Conservation (phyloP, 1,284 basidiomycete species). For the Mycosarcoma mackinlayi region DNA sequence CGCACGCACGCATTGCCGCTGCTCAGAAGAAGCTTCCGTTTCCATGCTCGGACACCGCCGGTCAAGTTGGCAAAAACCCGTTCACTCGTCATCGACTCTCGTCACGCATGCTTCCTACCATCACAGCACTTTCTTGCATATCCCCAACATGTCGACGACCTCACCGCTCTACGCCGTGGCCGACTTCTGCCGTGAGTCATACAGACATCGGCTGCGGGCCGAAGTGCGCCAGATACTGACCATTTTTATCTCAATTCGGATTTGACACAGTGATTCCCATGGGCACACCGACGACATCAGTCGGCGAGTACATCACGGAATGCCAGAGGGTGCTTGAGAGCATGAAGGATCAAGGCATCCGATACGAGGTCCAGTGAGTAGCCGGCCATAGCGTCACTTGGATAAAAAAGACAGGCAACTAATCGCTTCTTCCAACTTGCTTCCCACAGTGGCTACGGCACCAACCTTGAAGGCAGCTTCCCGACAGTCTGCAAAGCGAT, state of each 20-base stretch:
- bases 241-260: not conserved
- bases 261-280: constrained; percentile 61
- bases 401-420: not conserved
- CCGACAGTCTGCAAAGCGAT: constrained; percentile 59
- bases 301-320: constrained; percentile 65
- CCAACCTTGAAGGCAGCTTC: constrained; percentile 65
- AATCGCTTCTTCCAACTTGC: not conserved
- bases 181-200: constrained; percentile 59
- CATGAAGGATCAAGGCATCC: constrained; percentile 58
- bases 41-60: too few species aligned
- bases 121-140: too few species aligned
- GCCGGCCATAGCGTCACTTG: not conserved
- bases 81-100: too few species aligned
- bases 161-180: constrained; percentile 48
- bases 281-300: constrained; percentile 63
- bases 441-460: constrained; percentile 63
- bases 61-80: too few species aligned
- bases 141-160: constrained; percentile 13
- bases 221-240: not conserved
- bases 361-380: constrained; percentile 63
- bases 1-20: too few species aligned
- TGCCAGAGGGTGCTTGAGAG: constrained; percentile 63
- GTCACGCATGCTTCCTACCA: not conserved
- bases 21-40: too few species aligned
- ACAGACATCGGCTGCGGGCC: not conserved